Percentiles rank a stretch among this genome's conserved stretches.
phyloP scores from a whole-genome alignment of 2,329 filamentous ascomycete genomes.

The Colletotrichum godetiae region DNA sequence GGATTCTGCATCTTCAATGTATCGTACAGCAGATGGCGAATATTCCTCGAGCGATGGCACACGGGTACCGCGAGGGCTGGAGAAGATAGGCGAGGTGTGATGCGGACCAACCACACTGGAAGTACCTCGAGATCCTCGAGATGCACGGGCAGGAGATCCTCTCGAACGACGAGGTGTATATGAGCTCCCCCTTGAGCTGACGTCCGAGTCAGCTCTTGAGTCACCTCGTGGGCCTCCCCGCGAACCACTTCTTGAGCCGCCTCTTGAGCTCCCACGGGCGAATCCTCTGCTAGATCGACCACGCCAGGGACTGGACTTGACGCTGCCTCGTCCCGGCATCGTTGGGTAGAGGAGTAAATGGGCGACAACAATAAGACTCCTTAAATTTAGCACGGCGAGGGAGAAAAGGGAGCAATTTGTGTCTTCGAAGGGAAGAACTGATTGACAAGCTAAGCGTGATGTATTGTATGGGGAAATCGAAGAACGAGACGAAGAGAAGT shows the following conservation, averaged over 20 bases:
- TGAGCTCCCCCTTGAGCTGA: neutral
- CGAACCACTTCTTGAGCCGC: neutral
- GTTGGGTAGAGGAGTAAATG: neutral
- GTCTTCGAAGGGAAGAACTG: neutral
- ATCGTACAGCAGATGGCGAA: neutral
- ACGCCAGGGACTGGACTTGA: neutral
- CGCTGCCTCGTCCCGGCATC: neutral
- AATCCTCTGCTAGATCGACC: neutral
- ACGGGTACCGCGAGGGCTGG: neutral
- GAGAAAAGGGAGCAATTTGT: neutral
- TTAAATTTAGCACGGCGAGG: too few species aligned
- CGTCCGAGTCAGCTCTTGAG: neutral
- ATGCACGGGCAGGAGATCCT: neutral
- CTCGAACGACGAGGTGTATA: neutral
- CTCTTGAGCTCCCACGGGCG: neutral
- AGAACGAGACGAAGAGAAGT: neutral
- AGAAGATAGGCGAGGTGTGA: constrained; percentile 15
- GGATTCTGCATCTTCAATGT: neutral
- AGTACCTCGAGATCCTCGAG: neutral
- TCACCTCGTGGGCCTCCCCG: neutral
- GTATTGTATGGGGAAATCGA: neutral
- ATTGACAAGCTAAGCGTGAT: neutral
- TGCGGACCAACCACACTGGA: neutral
- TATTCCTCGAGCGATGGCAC: neutral
- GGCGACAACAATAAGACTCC: too few species aligned